Conservation (phyloP, 75 land plant genomes). For the Sequoia sempervirens region DNA sequence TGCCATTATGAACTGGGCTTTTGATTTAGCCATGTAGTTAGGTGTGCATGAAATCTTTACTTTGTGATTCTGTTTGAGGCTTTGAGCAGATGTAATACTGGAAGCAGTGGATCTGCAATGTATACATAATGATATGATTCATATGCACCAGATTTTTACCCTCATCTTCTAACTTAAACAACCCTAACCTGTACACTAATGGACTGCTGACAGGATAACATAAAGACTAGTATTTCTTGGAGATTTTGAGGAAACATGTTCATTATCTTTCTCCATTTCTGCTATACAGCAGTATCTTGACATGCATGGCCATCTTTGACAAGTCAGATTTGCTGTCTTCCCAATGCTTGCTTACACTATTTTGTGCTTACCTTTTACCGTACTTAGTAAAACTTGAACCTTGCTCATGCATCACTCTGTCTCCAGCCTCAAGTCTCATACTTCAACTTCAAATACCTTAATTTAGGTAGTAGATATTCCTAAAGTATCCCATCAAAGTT, state of each 20-base stretch:
- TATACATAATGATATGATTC: neutral
- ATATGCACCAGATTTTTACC: no score
- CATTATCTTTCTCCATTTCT: neutral
- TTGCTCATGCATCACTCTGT: neutral
- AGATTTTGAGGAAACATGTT: neutral
- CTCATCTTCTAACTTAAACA: neutral
- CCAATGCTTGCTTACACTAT: neutral
- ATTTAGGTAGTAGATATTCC: neutral
- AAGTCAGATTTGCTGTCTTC: neutral
- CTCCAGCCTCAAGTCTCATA: neutral
- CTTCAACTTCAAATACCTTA: neutral
- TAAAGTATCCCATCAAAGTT: neutral
- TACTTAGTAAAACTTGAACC: neutral
- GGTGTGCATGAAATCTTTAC: neutral
- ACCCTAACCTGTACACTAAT: neutral
- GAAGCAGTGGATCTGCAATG: neutral
- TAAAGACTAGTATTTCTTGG: neutral
- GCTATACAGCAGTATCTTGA: neutral
- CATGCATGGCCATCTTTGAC: neutral
- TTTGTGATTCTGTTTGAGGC: neutral
- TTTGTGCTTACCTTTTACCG: neutral
- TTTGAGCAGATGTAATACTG: neutral
- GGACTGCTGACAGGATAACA: neutral
- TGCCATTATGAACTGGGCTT: neutral
- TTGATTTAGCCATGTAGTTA: neutral